Conservation (phyloP, 495 filamentous ascomycete species). For the Penicillium crystallinum region DNA sequence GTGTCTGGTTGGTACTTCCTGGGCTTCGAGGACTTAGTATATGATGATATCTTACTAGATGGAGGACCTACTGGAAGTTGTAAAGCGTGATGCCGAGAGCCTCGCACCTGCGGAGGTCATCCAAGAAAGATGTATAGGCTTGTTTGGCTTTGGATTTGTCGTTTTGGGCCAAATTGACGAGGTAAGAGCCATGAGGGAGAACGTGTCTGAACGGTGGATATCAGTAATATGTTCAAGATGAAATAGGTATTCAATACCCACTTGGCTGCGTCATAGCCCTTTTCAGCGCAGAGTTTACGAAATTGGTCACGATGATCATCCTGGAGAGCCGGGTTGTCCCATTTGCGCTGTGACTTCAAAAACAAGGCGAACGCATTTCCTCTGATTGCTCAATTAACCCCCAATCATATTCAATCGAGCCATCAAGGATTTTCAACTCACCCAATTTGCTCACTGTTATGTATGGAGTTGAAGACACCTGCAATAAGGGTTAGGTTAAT, state of each 20-base stretch:
- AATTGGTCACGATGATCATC: slow-evolving; percentile 64
- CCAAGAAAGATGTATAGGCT: slow-evolving; percentile 79
- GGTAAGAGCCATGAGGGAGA: slow-evolving; percentile 90
- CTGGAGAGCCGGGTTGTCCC: slow-evolving; percentile 76
- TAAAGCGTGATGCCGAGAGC: slow-evolving; percentile 83
- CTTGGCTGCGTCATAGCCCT: slow-evolving; percentile 65
- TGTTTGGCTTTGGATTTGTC: slow-evolving; percentile 77
- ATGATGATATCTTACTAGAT: neutral
- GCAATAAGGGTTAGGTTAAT: neutral
- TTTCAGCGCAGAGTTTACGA: slow-evolving; percentile 55
- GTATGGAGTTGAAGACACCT: slow-evolving; percentile 86
- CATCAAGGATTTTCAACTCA: slow-evolving; percentile 18
- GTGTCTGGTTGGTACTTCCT: slow-evolving; percentile 64
- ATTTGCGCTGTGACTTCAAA: slow-evolving; percentile 92
- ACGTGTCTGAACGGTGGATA: slow-evolving; percentile 48
- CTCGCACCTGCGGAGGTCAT: slow-evolving; percentile 86
- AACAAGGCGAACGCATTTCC: slow-evolving; percentile 93
- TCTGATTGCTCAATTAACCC: slow-evolving; percentile 33
- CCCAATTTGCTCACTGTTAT: slow-evolving; percentile 74
- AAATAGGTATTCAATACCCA: slow-evolving; percentile 18
- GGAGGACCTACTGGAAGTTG: slow-evolving; percentile 73
- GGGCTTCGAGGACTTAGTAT: slow-evolving; percentile 45
- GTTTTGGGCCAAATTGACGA: slow-evolving; percentile 87
- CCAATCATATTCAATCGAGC: slow-evolving; percentile 10
- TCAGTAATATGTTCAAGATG: neutral